These are phyloP conservation scores for Volvariella volvacea DNA, from an alignment of 1,284 basidiomycete genomes.

Conservation along the genomic window DNA sequence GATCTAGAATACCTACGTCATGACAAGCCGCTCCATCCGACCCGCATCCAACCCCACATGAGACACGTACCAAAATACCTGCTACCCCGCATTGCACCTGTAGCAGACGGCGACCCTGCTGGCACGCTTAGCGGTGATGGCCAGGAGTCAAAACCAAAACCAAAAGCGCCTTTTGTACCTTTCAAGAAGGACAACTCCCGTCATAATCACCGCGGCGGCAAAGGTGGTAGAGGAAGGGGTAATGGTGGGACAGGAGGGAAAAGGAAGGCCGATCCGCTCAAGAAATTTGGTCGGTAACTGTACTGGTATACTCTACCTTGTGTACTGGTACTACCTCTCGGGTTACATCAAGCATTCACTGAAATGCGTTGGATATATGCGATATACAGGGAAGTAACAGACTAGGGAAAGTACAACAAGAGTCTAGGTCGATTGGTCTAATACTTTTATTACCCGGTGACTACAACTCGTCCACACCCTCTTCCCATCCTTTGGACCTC, in stretches of 20 bases:
- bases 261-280: constrained; percentile 71
- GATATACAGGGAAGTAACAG: too few species aligned
- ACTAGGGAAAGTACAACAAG: too few species aligned
- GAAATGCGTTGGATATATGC: too few species aligned
- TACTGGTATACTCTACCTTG: neutral
- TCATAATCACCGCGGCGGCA: constrained; percentile 40
- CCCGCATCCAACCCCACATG: constrained; percentile 86
- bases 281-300: constrained; percentile 54
- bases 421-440: too few species aligned
- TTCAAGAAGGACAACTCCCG: constrained; percentile 56
- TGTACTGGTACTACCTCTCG: neutral
- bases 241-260: constrained; percentile 43
- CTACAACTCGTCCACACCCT: constrained; percentile 36
- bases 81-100: constrained; percentile 74
- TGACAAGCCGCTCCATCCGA: constrained; percentile 89
- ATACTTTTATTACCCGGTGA: too few species aligned
- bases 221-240: constrained; percentile 33
- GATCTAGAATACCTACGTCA: constrained; percentile 92
- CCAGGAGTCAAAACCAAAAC: neutral
- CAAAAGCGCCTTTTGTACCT: constrained; percentile 56
- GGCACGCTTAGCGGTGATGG: constrained; percentile 18
- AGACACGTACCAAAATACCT: constrained; percentile 95
- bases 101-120: constrained; percentile 13
- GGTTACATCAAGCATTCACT: too few species aligned
- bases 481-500: constrained; percentile 75